phyloP scores from a whole-genome alignment of 2,329 filamentous ascomycete genomes.

The Huntiella moniliformis region DNA sequence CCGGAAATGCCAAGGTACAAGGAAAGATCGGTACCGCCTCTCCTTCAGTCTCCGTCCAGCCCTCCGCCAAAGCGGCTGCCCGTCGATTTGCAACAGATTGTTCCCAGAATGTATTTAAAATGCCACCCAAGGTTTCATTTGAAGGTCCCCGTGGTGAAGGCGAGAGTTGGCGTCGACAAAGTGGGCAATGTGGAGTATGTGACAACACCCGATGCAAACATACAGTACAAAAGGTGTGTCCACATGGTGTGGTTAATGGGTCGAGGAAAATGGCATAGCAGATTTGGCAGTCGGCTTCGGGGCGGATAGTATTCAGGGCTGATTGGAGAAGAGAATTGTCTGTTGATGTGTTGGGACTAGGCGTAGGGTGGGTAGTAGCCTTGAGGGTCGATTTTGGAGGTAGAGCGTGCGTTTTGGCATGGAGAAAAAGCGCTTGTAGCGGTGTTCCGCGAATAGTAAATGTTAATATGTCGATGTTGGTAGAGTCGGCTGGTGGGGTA shows the following conservation, averaged over 20 bases:
- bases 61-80: conserved; percentile 34
- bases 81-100: conserved; percentile 41
- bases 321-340: conserved; percentile 21
- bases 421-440: conserved; percentile 4
- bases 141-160: conserved; percentile 25
- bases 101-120: conserved; percentile 53
- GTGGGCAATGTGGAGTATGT: conserved; percentile 59
- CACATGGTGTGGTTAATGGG: conserved; percentile 67
- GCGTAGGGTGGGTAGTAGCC: background rate
- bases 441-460: conserved; percentile 1
- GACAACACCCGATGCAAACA: conserved; percentile 63
- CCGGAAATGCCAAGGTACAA: conserved; percentile 63
- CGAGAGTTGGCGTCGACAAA: conserved; percentile 43
- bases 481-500: background rate
- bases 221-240: conserved; percentile 72
- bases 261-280: conserved; percentile 70
- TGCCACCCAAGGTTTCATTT: conserved; percentile 43
- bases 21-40: conserved; percentile 49
- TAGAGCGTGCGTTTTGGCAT: conserved; percentile 1
- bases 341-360: background rate
- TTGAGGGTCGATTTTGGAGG: background rate
- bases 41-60: conserved; percentile 24
- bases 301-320: conserved; percentile 41
- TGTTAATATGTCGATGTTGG: background rate
- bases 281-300: conserved; percentile 72